Evolutionary conservation across 345 rosid species (phyloP).

Genomic region (Rhodomyrtus tomentosa): DNA sequence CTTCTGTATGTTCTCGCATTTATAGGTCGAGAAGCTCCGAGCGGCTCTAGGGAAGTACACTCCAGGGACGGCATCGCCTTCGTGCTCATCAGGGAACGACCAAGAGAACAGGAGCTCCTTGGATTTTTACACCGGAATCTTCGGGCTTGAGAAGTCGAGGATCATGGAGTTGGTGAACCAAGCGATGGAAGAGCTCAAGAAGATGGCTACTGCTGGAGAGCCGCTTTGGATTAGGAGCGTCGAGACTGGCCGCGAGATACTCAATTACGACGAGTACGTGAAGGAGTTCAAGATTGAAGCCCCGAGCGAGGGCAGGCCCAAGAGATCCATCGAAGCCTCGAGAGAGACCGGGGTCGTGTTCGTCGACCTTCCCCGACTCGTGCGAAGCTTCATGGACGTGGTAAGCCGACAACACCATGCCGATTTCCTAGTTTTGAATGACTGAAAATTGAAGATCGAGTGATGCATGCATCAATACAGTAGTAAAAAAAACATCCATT

Average conservation of each 20-base stretch:
- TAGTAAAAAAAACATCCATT: neutral
- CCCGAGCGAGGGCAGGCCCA: constrained; percentile 23
- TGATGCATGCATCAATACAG: neutral
- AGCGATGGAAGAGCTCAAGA: constrained; percentile 69
- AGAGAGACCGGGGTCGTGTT: constrained; percentile 75
- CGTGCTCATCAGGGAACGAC: constrained; percentile 53
- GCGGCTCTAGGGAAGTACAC: constrained; percentile 44
- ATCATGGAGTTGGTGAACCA: constrained; percentile 61
- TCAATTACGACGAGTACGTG: constrained; percentile 81
- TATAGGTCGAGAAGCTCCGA: constrained; percentile 66
- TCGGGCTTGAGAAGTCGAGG: constrained; percentile 68
- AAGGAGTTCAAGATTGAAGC: constrained; percentile 56
- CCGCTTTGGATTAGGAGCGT: constrained; percentile 90
- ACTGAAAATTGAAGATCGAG: neutral
- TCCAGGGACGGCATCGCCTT: constrained; percentile 34
- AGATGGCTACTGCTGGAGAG: constrained; percentile 65
- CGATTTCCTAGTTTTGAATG: neutral
- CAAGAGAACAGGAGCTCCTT: constrained; percentile 66
- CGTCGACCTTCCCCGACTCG: constrained; percentile 64
- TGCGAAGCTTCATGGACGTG: constrained; percentile 85
- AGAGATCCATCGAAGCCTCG: constrained; percentile 77
- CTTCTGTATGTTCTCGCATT: neutral
- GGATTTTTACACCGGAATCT: constrained; percentile 67
- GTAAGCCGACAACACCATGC: constrained; percentile 11
- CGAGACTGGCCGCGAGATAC: constrained; percentile 90